Base-by-base conservation (phyloP, 306 rosid species). In the Malus orientalis region DNA sequence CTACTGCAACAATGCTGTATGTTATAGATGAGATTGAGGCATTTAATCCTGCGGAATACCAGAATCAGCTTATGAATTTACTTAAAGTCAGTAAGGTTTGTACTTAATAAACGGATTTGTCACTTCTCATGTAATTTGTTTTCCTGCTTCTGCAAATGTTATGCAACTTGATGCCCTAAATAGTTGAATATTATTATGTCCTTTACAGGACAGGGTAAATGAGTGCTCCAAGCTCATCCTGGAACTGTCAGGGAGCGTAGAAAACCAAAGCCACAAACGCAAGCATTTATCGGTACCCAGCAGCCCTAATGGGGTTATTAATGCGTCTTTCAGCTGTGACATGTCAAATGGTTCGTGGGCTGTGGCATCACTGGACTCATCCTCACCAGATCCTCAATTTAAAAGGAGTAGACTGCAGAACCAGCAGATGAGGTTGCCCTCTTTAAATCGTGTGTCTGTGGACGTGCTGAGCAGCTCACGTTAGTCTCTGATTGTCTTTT, bases 1-100 rank as follows among this genome's bases (percentile, higher is more conserved):
- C 98, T 69, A 81, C 98, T 71, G 97, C 98, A 32, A 85, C 84
- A 60, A 92, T 92, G 90, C 86, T 95, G 84, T 90, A 86, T 68
- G 91, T 89, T 60, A 87, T 89, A 64, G 78, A 74, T 71, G 98
- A 92, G 84, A 86, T 87, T 76, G 97, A 90, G 55, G 88, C 92
- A 29, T 74, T 74, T 65, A 87, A 89, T 79, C 84, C 83, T 4
- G 76, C 81, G 67, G 88, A 87, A 65, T 95, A 90, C 84, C 92
- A 84, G 57, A 84, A 84, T 64, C 91, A 84, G 87, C 93, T 92
- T 18, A 55, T 90, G 85, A 82, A 86, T 82, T 85, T 90, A 38
- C 87, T 95, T 70, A 84, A 86, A 84, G 84, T 95, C 78, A 82
- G 76, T n/a, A 88, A 90, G 98, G 98, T 95, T 66, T 78, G 79